Evolutionary conservation across 2,329 filamentous ascomycete species (phyloP).

Genomic region (Arthrinium phaeospermum): DNA sequence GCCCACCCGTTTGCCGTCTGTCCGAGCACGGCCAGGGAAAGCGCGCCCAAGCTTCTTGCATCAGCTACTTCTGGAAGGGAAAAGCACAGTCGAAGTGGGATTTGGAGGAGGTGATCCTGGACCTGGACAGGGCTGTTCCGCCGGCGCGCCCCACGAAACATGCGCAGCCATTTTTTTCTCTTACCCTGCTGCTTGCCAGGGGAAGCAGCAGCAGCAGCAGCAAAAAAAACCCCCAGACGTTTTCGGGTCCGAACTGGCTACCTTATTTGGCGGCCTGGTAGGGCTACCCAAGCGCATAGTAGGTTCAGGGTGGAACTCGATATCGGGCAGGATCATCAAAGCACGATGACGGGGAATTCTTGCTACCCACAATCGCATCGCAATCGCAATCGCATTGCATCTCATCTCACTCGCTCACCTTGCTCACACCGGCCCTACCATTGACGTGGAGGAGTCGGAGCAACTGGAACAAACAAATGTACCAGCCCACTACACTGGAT

Average conservation of each 20-base stretch:
- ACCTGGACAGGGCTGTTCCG: neutral
- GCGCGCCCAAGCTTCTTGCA: neutral
- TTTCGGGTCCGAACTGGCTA: neutral
- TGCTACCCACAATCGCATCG: neutral
- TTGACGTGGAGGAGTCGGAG: neutral
- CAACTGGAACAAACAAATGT: neutral
- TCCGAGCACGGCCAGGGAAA: neutral
- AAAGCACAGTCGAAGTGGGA: neutral
- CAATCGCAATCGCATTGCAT: conserved; percentile 6
- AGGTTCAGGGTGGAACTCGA: neutral
- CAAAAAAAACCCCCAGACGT: neutral
- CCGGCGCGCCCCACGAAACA: neutral
- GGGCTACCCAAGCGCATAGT: neutral
- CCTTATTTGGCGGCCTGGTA: neutral
- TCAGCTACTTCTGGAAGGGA: neutral
- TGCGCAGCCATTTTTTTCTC: neutral
- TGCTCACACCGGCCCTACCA: neutral
- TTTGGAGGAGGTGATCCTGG: neutral
- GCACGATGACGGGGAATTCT: neutral
- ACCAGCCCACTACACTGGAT: neutral
- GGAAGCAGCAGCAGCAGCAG: neutral
- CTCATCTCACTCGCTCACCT: neutral
- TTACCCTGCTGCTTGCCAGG: neutral
- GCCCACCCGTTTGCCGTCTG: neutral
- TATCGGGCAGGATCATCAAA: neutral